Conservation (phyloP, 345 rosid genomes). For the Heritiera littoralis region DNA sequence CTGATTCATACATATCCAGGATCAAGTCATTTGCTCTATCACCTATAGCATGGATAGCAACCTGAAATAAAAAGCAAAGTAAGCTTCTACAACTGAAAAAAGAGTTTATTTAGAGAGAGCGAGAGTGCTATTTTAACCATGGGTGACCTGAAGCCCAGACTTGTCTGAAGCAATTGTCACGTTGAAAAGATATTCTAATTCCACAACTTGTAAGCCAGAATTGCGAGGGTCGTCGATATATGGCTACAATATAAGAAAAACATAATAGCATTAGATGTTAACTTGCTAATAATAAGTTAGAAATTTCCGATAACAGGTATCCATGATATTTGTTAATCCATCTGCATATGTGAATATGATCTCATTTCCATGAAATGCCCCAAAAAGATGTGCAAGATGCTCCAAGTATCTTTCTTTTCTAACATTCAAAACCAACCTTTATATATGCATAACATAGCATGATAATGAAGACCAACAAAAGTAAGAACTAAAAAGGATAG, state of each 20-base stretch:
- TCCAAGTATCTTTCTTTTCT: not conserved
- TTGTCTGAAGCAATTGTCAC: constrained; percentile 70
- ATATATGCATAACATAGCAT: not conserved
- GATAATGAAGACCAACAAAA: not conserved
- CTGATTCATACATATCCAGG: constrained; percentile 63
- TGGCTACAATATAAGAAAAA: constrained; percentile 47
- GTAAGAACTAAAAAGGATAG: not conserved
- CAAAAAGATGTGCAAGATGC: not conserved
- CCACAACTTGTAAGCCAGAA: constrained; percentile 63
- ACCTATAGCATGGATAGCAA: constrained; percentile 93
- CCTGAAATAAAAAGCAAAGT: constrained; percentile 43
- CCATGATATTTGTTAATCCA: not conserved
- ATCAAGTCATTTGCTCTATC: constrained; percentile 83
- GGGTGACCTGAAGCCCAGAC: constrained; percentile 74
- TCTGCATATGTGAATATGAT: not conserved
- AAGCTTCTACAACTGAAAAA: not conserved
- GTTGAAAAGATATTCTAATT: constrained; percentile 59
- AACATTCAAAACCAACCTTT: not conserved
- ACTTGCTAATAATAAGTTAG: not conserved
- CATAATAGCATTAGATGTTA: not conserved
- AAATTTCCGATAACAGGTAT: not conserved
- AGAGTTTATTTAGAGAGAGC: not conserved
- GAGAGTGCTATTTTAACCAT: not conserved
- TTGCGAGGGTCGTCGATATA: constrained; percentile 70
- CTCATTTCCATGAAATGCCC: not conserved